Base-by-base conservation (phyloP, 306 rosid species). In the Rosa persica region DNA sequence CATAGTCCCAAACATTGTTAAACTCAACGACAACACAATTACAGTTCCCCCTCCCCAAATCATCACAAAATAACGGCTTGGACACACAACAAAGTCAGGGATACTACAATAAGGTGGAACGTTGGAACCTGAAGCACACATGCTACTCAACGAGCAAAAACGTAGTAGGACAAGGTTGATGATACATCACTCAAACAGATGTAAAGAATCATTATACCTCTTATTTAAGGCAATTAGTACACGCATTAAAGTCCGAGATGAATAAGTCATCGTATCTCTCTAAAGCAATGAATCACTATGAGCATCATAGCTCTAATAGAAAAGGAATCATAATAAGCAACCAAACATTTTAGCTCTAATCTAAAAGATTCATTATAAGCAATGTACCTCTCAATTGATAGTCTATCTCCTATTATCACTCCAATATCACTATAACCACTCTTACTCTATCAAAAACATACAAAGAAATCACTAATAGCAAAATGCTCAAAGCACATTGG, bases 381-480 rank as follows among this genome's bases (percentile, higher is more conserved):
- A 65, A 60, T 60, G 61, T 0, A 54, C n/a, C 40, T 61, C 20
- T 58, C 27, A 55, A 27, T 61, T 25, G 38, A 6, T 11, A 27
- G 5, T 25, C 19, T 62, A 12, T 62, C 40, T 62, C 67, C 67
- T 30, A 30, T n/a, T 11, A 27, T 61, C 8, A 15, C 20, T 61
- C 4, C 40, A 1, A 71, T 51, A 11, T 72, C 34, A 49, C 72
- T 68, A 51, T n/a, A 80, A 64, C 49, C 44, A 40, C 9, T 43
- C 55, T 15, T 9, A 67, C 10, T 12, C 62, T 72, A 75, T 43
- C 77, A 78, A 79, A 79, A 82, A 77, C 65, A 71, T 25, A 62
- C 46, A 7, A 38, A 54, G 25, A 44, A 73, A 81, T 61, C 68
- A 47, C 27, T 72, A 36, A 66, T 65, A 51, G 30, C 46, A 66